phyloP scores from a whole-genome alignment of 2,329 filamentous ascomycete genomes.

The Exserohilum rostratum region DNA sequence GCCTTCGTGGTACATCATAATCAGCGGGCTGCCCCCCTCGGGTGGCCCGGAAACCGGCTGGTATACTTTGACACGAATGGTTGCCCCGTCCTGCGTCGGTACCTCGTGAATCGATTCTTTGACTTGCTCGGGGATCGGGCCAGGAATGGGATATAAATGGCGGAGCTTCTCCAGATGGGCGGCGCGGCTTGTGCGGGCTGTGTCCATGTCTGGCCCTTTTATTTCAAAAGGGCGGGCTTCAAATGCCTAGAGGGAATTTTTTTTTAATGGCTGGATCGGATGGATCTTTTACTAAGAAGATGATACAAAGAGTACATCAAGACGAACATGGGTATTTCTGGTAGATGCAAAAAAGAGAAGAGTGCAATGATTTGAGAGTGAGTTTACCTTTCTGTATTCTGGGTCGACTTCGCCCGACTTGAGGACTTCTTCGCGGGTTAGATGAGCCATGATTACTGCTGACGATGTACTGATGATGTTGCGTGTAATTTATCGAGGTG shows the following conservation, averaged over 20 bases:
- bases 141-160: conserved; percentile 40
- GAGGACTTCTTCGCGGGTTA: conserved; percentile 34
- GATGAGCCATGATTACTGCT: conserved; percentile 30
- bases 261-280: neutral
- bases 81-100: conserved; percentile 30
- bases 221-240: conserved; percentile 30
- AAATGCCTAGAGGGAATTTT: conserved; percentile 24
- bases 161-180: conserved; percentile 36
- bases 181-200: conserved; percentile 28
- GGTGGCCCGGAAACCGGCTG: conserved; percentile 29
- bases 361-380: no score
- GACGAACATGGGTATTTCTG: no score
- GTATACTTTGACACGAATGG: conserved; percentile 37
- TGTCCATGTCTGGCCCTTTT: conserved; percentile 24
- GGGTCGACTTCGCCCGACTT: conserved; percentile 25
- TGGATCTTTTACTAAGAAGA: no score
- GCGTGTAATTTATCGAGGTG: no score
- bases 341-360: no score
- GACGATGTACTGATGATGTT: no score
- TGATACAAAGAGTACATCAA: no score
- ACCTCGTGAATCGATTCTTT: conserved; percentile 36
- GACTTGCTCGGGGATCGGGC: conserved; percentile 37
- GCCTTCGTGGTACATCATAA: conserved; percentile 52
- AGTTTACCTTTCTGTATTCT: conserved; percentile 33
- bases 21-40: conserved; percentile 32